phyloP scores from a whole-genome alignment of 257 asterid species.

The Oldenlandia corymbosa region DNA sequence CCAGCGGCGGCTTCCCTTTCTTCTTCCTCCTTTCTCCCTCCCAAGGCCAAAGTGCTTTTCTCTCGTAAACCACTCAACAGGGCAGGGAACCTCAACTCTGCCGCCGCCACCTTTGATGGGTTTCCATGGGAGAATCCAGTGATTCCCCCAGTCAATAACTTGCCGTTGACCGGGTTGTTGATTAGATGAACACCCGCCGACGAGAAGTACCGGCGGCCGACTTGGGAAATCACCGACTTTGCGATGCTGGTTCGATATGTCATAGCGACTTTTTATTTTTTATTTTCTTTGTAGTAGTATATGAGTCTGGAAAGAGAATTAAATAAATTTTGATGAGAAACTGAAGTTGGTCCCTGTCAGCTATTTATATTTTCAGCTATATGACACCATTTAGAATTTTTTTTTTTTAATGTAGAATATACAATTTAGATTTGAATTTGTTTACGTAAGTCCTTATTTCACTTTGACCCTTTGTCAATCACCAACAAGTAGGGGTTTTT shows the following conservation, averaged over 20 bases:
- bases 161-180: conserved; percentile 7
- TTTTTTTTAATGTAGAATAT: too few relatives aligned
- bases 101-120: conserved; percentile 6
- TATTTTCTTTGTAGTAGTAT: background rate
- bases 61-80: conserved; percentile 26
- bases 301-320: too few relatives aligned
- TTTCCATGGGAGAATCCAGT: conserved; percentile 11
- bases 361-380: too few relatives aligned
- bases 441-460: too few relatives aligned
- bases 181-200: conserved; percentile 23
- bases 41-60: conserved; percentile 46
- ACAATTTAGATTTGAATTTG: too few relatives aligned
- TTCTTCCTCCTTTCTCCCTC: conserved; percentile 31
- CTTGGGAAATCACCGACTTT: conserved; percentile 27
- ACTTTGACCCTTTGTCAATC: too few relatives aligned
- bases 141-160: conserved; percentile 4
- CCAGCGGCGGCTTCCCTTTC: conserved; percentile 13
- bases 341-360: too few relatives aligned
- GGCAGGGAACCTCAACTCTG: conserved; percentile 28
- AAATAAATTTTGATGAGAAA: too few relatives aligned
- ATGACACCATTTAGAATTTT: too few relatives aligned
- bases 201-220: conserved; percentile 44
- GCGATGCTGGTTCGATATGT: conserved; percentile 20
- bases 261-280: background rate
- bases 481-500: too few relatives aligned